Conservation (phyloP, 306 rosid species). For the Clitoria ternatea region DNA sequence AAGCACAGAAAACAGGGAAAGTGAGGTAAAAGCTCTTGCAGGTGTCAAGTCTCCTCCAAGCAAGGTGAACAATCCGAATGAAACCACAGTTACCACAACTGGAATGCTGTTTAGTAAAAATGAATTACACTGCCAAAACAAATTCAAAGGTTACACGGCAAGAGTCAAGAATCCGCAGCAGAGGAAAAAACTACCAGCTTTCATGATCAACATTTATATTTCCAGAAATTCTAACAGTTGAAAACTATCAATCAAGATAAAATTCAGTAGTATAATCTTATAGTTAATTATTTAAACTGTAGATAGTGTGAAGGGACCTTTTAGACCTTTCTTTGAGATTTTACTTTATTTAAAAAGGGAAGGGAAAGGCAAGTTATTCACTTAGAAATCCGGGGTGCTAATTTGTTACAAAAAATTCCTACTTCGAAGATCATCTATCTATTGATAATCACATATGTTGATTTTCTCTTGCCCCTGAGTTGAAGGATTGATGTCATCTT, state of each 20-base stretch:
- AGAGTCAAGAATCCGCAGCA: constrained; percentile 17
- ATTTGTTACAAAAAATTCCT: neutral
- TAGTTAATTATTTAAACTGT: neutral
- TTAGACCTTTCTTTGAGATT: neutral
- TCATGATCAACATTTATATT: constrained; percentile 3
- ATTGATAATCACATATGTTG: neutral
- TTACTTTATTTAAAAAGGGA: neutral
- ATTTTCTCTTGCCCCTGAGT: neutral
- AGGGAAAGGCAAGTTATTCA: neutral
- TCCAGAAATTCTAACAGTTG: neutral
- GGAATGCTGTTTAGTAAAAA: constrained; percentile 89
- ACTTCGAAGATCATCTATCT: neutral
- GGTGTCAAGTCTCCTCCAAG: constrained; percentile 97
- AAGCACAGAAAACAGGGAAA: constrained; percentile 91
- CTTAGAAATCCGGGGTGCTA: neutral
- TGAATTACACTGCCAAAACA: constrained; percentile 65
- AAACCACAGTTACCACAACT: constrained; percentile 86
- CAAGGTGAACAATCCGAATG: constrained; percentile 88
- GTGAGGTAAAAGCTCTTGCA: constrained; percentile 92
- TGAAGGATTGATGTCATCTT: neutral
- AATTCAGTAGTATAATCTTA: constrained; percentile 17
- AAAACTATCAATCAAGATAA: constrained; percentile 12
- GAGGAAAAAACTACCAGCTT: neutral
- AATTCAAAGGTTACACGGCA: constrained; percentile 6
- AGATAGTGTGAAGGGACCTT: neutral